Evolutionary conservation across 345 rosid genomes (phyloP).

Genomic region (Salix arbutifolia): DNA sequence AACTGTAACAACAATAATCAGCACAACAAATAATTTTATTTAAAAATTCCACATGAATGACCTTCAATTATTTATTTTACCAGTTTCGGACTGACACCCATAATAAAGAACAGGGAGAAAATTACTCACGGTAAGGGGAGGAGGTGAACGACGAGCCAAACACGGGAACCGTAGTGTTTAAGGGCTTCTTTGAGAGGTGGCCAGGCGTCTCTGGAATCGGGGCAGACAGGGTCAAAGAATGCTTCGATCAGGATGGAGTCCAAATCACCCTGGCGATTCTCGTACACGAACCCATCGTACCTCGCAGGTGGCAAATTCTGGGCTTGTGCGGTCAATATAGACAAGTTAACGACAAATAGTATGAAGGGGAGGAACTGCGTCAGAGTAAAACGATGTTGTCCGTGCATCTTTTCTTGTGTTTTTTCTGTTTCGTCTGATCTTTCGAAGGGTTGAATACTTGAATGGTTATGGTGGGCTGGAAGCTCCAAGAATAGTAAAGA

Average conservation of each 20-base stretch:
- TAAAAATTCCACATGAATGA: no score
- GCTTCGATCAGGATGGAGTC: constrained; percentile 67
- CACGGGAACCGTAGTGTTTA: constrained; percentile 57
- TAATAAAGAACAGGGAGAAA: background rate
- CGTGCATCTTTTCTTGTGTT: background rate
- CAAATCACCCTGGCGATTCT: constrained; percentile 19
- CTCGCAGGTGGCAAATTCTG: constrained; percentile 75
- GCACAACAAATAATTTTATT: no score
- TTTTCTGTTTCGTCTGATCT: background rate
- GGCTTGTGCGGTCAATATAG: constrained; percentile 20
- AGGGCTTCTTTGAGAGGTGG: constrained; percentile 65
- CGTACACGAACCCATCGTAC: constrained; percentile 71
- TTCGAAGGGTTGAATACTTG: background rate
- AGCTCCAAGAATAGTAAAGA: background rate
- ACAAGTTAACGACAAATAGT: background rate
- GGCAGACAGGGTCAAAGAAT: constrained; percentile 85
- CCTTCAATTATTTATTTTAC: no score
- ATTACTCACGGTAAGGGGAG: constrained; percentile 82
- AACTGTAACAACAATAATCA: no score
- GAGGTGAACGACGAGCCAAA: constrained; percentile 56
- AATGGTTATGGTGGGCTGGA: background rate
- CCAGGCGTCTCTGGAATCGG: constrained; percentile 86
- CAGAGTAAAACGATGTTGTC: background rate
- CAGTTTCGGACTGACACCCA: background rate
- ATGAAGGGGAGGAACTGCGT: constrained; percentile 15